Conservation (phyloP, 495 filamentous ascomycete species). For the Daldinia vernicosa region DNA sequence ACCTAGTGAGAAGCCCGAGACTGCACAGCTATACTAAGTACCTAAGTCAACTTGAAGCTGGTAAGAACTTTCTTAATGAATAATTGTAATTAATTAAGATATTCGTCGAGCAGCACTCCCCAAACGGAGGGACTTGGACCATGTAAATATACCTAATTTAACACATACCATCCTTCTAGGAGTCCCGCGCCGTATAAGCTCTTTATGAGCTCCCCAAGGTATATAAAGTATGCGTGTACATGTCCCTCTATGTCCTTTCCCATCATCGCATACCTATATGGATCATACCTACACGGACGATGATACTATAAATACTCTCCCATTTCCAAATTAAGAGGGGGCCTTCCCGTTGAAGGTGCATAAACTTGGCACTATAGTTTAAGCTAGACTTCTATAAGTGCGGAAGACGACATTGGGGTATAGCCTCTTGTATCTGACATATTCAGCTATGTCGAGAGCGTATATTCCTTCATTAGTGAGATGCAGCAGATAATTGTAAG, state of each 20-base stretch:
- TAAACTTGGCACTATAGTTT: background rate
- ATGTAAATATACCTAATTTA: background rate
- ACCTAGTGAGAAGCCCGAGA: background rate
- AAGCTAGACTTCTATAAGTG: background rate
- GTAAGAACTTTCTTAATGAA: background rate
- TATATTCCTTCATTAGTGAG: background rate
- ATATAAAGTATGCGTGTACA: background rate
- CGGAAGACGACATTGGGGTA: background rate
- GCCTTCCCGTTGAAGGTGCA: background rate
- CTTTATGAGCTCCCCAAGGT: background rate
- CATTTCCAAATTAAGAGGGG: background rate
- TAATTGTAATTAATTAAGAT: background rate
- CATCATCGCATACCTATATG: background rate
- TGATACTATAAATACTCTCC: background rate
- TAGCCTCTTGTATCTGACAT: background rate
- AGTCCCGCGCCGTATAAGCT: background rate
- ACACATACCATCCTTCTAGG: background rate
- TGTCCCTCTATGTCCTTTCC: background rate
- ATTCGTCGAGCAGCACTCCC: background rate
- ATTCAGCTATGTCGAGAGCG: constrained; percentile 1
- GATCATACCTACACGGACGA: background rate
- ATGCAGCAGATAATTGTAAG: background rate
- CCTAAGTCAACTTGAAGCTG: too few relatives aligned
- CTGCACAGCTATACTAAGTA: too few relatives aligned
- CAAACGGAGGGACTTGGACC: background rate